Evolutionary conservation across 768 basidiomycete genomes (phyloP), one percentile per base, ranked within the genome.

Genomic region (Gymnopilus dilepis): DNA sequence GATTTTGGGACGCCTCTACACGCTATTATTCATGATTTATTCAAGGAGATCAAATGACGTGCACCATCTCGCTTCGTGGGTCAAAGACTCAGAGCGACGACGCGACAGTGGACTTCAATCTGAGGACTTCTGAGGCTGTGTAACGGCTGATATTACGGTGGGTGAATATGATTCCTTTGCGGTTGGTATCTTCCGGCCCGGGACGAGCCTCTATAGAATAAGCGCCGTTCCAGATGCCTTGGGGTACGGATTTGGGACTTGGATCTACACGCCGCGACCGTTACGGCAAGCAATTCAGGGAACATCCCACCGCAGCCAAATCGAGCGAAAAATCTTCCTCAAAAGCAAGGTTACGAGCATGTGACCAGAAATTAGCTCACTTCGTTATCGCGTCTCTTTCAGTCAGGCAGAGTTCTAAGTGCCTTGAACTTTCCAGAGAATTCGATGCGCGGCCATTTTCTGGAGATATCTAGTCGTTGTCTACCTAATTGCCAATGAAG

Each of bases 181-280:
- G n/a, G n/a, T n/a, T n/a, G 2, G 47, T n/a, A 28, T n/a, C 30
- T 7, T 2, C 28, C 47, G 47, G 47, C 6, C 47, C 47, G 47
- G 47, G 31, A 17, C 28, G 26, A 50, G 47, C 47, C 47, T 50
- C 47, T 50, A 50, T 50, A 50, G 47, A 50, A 31, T 50, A 50
- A 50, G 47, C 47, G 47, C 47, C 47, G 47, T 50, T n/a, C 15
- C 47, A 47, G 43, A 28, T 50, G 28, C 15, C 3, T n/a, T n/a
- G 31, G 15, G 11, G 28, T n/a, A 41, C 19, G 30, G 47, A 50
- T 31, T 15, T 50, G 47, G 47, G 28, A 19, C 30, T 50, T 13
- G 47, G 47, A 50, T 50, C 47, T 50, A 50, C 47, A 50, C 47
- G 47, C 47, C 26, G 47, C 47, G 28, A 28, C 28, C n/a, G 47